These are phyloP conservation scores for Vigna hirtella DNA, from an alignment of 306 rosid genomes.

Conservation along the genomic window DNA sequence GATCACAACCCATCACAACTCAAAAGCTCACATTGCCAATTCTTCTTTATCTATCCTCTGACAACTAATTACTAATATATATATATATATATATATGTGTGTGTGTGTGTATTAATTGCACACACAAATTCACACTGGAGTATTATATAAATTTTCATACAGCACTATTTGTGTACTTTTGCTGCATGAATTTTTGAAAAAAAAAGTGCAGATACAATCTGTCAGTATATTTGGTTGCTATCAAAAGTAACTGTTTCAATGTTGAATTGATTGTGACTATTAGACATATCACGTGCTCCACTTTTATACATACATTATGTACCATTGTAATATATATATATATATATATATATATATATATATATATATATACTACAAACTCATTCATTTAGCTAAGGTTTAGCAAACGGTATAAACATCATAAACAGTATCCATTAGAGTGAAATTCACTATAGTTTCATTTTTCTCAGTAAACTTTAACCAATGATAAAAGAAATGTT, in stretches of 20 bases:
- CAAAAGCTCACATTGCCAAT: slow-evolving; percentile 20
- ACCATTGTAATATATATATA: not conserved
- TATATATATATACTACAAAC: not conserved
- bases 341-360: no score
- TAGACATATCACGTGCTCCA: no score
- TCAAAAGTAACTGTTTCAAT: no score
- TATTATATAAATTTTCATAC: no score
- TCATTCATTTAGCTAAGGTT: not conserved
- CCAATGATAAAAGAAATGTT: no score
- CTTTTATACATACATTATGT: no score
- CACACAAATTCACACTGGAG: no score
- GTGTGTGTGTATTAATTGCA: not conserved
- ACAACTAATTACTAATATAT: slow-evolving; percentile 9
- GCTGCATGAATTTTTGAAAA: no score
- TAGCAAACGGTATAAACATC: not conserved
- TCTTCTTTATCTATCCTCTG: slow-evolving; percentile 42
- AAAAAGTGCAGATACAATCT: not conserved
- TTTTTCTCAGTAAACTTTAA: not conserved
- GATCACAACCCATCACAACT: slow-evolving; percentile 28
- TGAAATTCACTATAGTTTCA: not conserved
- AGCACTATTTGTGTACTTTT: no score
- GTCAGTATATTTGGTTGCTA: no score
- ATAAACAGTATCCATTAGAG: not conserved
- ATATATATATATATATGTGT: not conserved
- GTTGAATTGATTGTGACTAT: no score